Evolutionary conservation across 768 basidiomycete species (phyloP).

Genomic region (Lactarius akahatsu): DNA sequence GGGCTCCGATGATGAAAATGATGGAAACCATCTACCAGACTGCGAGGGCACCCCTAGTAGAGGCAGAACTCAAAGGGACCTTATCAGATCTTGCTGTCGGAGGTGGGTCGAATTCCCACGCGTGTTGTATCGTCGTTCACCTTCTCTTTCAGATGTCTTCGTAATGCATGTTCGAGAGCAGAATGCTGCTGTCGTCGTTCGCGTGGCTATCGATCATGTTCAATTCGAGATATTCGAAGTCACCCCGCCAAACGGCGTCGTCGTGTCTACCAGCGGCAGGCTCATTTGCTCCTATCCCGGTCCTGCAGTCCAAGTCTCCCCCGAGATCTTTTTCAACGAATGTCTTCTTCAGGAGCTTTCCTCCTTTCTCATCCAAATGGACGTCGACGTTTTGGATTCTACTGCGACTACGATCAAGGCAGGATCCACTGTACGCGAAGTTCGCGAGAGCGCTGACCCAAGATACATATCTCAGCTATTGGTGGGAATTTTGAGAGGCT

Average conservation of each 20-base stretch:
- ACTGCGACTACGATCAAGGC: not conserved
- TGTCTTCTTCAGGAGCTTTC: not conserved
- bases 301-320: constrained; percentile 41
- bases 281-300: constrained; percentile 36
- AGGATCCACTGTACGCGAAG: not conserved
- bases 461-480: not conserved
- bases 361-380: not conserved
- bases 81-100: constrained; percentile 5
- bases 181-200: constrained; percentile 16
- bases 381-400: not conserved
- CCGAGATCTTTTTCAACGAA: not conserved
- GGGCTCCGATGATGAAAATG: constrained; percentile 13
- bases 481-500: not conserved
- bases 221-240: constrained; percentile 41
- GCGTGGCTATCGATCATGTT: not conserved
- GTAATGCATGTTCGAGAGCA: constrained; percentile 15
- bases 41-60: not conserved
- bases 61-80: not conserved
- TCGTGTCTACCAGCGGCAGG: constrained; percentile 44
- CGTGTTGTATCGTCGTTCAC: not conserved
- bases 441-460: not conserved
- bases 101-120: not conserved
- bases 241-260: constrained; percentile 38
- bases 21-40: not conserved
- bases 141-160: constrained; percentile 6